Base-by-base conservation (phyloP, 305 asterid species). In the Fraxinus floribunda region DNA sequence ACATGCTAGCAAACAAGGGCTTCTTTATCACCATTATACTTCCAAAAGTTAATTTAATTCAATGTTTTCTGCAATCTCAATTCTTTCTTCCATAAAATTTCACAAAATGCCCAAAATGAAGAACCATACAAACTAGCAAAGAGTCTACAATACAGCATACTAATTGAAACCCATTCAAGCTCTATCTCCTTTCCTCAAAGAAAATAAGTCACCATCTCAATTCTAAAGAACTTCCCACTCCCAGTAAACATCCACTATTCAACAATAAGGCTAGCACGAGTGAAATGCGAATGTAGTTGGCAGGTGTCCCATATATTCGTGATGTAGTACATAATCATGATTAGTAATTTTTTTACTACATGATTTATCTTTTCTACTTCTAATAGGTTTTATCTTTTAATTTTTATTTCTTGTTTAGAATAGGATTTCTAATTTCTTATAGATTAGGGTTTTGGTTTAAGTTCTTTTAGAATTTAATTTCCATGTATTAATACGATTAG, bases 171-270 rank as follows among this genome's bases (percentile, higher is more conserved):
- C 64, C 8, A 52, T 66, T 66, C 32, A 66, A 66, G 35, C 35
- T 52, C 62, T 52, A 4, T 52, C 62, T 16, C 74, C 18, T 24
- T 34, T 66, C 74, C n/a, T 20, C 74, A 10, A 66, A 29, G 74
- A 24, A 66, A 66, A 26, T 11, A 66, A 26, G 7, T 11, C 36
- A 26, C 36, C 11, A 66, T 66, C 8, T 55, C 75, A 71, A 71
- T 16, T n/a, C 32, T 36, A 82, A 41, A 77, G 71, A 68, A 77
- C 44, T 70, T n/a, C n/a, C n/a, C n/a, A n/a, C n/a, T 82, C 52
- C 39, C 38, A 36, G 9, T 26, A 57, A 76, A 55, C 34, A 78
- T 73, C 10, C 75, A 78, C 18, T 55, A 36, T 11, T 52, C n/a
- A n/a, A 52, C 64, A 52, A 16, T 52, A 52, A 52, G 64, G 20